These are phyloP conservation scores for Cryptosporidium viatorum DNA, from an alignment of 169 alveolate genomes.

Conservation along the genomic window DNA sequence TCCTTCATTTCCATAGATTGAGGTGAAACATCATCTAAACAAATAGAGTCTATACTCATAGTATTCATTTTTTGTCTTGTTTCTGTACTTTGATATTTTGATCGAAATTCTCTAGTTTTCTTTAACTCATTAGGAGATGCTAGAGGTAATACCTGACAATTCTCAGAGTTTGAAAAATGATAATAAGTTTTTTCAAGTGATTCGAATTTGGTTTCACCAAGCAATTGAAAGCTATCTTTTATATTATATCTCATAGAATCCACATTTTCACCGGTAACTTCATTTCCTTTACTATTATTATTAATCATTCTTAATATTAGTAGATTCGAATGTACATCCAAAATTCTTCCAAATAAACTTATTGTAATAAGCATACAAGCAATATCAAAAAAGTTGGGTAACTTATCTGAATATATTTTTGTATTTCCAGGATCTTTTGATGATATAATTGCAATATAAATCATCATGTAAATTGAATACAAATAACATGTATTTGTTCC, in stretches of 20 bases:
- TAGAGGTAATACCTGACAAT: not conserved
- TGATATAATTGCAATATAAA: slow-evolving; percentile 46
- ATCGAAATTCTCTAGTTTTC: not conserved
- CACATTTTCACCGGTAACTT: not conserved
- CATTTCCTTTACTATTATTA: not conserved
- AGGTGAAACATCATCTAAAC: slow-evolving; percentile 16
- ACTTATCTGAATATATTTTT: slow-evolving; percentile 39
- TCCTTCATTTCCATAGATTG: slow-evolving; percentile 54
- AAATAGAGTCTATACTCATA: slow-evolving; percentile 22
- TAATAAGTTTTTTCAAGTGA: slow-evolving; percentile 42
- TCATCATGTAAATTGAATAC: slow-evolving; percentile 37
- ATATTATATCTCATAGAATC: slow-evolving; percentile 5
- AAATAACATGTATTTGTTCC: slow-evolving; percentile 52
- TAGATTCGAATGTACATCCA: slow-evolving; percentile 50
- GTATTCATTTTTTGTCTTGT: not conserved
- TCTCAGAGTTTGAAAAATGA: slow-evolving; percentile 32
- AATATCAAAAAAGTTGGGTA: slow-evolving; percentile 61
- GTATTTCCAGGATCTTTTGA: not conserved
- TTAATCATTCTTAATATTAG: slow-evolving; percentile 31
- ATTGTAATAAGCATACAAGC: slow-evolving; percentile 68
- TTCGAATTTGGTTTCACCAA: slow-evolving; percentile 13
- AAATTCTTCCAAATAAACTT: slow-evolving; percentile 64
- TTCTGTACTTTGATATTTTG: not conserved
- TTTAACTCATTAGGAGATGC: not conserved
- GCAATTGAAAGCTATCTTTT: slow-evolving; percentile 14